These are phyloP conservation scores for Notholithocarpus densiflorus DNA, from an alignment of 306 rosid genomes.

Conservation along the genomic window DNA sequence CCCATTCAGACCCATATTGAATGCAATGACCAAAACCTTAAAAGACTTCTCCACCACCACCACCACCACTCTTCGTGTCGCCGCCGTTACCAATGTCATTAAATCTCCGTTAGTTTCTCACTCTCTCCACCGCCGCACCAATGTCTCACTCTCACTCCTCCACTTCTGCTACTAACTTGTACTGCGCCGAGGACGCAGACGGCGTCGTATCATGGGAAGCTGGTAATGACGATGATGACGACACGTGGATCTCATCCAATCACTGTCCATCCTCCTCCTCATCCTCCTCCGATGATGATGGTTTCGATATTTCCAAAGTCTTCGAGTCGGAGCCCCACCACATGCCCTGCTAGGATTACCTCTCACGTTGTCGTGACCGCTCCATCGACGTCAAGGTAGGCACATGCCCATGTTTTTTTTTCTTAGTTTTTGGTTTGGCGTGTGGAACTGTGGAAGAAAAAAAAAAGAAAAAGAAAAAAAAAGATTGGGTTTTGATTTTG, in stretches of 20 bases:
- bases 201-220: neutral
- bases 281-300: too few species aligned
- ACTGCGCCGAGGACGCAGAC: constrained; percentile 27
- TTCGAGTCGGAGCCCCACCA: too few species aligned
- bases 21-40: constrained; percentile 30
- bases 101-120: neutral
- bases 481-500: too few species aligned
- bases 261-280: neutral
- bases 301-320: too few species aligned
- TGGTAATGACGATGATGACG: neutral
- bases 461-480: too few species aligned
- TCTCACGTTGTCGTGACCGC: too few species aligned
- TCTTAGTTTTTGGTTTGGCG: too few species aligned
- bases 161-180: constrained; percentile 10
- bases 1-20: constrained; percentile 23
- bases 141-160: constrained; percentile 29
- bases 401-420: too few species aligned
- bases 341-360: too few species aligned
- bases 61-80: neutral
- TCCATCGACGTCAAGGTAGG: too few species aligned
- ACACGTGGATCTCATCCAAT: constrained; percentile 11
- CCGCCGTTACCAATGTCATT: constrained; percentile 25
- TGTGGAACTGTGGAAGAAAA: too few species aligned
- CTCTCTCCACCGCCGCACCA: neutral
- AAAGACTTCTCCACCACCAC: neutral